Base-by-base conservation (phyloP, 208 protist genomes). In the Balamuthia mandrillaris region DNA sequence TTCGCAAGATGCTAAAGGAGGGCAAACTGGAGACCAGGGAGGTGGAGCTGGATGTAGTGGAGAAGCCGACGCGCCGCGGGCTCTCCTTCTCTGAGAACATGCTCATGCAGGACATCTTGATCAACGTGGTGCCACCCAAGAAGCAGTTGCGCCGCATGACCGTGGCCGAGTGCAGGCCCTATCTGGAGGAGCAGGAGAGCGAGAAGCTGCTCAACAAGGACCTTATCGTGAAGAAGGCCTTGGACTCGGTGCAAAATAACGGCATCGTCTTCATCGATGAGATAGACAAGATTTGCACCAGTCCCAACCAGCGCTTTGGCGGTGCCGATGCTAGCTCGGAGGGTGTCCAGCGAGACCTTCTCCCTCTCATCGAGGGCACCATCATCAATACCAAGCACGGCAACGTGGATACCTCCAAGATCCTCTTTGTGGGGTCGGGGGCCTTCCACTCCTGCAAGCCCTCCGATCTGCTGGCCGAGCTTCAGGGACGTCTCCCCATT, bases 251-350 rank as follows among this genome's bases (percentile, higher is more conserved):
- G 66, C 96, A 98, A 92, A 93, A 97, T 89, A 96, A 98, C 87
- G 98, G 97, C 77, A 99, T 99, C 85, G 97, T 99, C 0, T 97
- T 99, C 44, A 98, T 99, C 77, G 98, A 99, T 87, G 98, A 99
- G 86, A 98, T 99, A 78, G 98, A 99, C 92, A 99, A 99, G 92
- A 98, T 99, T 83, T 90, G 88, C 82, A 27, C 60, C 54, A 33
- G 58, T 63, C 5, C 47, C 47, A 42, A 45, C 14, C 52, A 35
- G 37, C 29, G 78, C 49, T n/a, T n/a, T n/a, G n/a, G n/a, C n/a
- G 44, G 72, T 37, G 72, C 52, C 44, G 96, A 98, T 89, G 96
- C 96, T 7, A 96, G 91, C 39, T 93, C 95, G 31, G 97, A 98
- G 85, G 97, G 97, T 72, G 98, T 99, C 7, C 98, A 99, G 93